Percentiles rank a stretch among this genome's conserved stretches.
Evolutionary conservation across 2,329 filamentous ascomycete genomes (phyloP).

Genomic region (Hymenoscyphus fraxineus): DNA sequence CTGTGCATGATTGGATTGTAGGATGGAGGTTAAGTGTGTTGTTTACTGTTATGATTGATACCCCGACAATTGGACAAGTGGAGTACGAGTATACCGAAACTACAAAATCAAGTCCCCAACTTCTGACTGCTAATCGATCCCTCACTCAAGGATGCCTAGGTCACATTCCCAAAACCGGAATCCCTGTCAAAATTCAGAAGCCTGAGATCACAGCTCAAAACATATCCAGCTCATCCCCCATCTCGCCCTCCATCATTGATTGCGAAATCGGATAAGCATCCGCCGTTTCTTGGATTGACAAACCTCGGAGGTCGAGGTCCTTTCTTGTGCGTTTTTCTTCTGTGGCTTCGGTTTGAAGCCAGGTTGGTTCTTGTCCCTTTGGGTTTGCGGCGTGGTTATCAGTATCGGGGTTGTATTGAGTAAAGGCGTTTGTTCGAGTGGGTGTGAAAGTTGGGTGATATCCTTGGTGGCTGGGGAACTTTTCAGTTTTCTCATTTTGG

Average conservation of each 20-base stretch:
- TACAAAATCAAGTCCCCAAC: neutral
- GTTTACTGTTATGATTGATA: conserved; percentile 15
- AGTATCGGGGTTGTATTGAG: too few relatives aligned
- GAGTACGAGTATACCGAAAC: neutral
- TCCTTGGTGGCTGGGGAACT: too few relatives aligned
- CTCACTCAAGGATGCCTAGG: too few relatives aligned
- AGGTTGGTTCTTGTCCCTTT: too few relatives aligned
- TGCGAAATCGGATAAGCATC: neutral
- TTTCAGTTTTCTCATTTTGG: too few relatives aligned
- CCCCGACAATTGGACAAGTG: conserved; percentile 12
- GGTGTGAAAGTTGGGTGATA: too few relatives aligned
- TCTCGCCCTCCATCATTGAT: neutral
- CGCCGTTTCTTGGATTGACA: neutral
- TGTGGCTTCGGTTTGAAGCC: neutral
- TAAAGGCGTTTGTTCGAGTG: too few relatives aligned
- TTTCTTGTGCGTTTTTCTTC: neutral
- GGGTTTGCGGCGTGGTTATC: too few relatives aligned
- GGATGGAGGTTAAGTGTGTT: too few relatives aligned
- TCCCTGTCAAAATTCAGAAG: neutral
- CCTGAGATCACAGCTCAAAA: neutral
- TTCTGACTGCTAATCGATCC: too few relatives aligned
- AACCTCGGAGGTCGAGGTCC: neutral
- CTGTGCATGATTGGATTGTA: conserved; percentile 18
- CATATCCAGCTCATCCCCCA: neutral
- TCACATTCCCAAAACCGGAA: too few relatives aligned